Evolutionary conservation across 2,329 filamentous ascomycete genomes (phyloP).

Genomic region (Aspergillus proliferans): DNA sequence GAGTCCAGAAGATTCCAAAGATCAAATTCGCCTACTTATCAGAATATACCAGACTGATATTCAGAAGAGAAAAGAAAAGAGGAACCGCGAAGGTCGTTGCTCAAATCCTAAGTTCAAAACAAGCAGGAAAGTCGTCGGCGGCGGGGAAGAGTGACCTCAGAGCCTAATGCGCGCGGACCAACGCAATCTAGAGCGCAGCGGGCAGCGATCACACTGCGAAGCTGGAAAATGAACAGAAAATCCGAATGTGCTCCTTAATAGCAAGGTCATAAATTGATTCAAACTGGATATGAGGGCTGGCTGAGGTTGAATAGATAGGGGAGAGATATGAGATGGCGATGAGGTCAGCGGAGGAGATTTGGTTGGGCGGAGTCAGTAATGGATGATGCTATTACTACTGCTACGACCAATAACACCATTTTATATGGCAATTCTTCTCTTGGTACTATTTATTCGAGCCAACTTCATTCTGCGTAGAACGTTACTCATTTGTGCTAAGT

Average conservation of each 20-base stretch:
- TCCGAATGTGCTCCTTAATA: neutral
- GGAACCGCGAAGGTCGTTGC: neutral
- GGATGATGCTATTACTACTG: constrained; percentile 9
- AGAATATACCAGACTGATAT: neutral
- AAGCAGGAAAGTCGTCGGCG: constrained; percentile 1
- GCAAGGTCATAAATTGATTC: neutral
- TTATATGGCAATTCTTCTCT: too few species aligned
- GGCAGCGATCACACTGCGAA: neutral
- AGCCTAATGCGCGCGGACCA: constrained; percentile 11
- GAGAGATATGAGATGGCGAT: neutral
- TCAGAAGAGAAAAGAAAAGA: neutral
- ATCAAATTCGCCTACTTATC: neutral
- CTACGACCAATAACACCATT: too few species aligned
- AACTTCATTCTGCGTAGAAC: too few species aligned
- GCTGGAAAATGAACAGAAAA: neutral
- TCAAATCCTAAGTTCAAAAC: neutral
- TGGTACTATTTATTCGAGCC: too few species aligned
- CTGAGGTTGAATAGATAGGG: too few species aligned
- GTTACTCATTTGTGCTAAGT: too few species aligned
- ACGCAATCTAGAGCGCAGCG: neutral
- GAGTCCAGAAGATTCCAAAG: neutral
- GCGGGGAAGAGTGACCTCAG: constrained; percentile 13
- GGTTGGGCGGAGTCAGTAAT: constrained; percentile 5
- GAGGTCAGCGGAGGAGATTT: constrained; percentile 1
- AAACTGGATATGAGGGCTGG: too few species aligned